Conservation (phyloP, 164 flowering plant species). For the Nelumbo lutea region DNA sequence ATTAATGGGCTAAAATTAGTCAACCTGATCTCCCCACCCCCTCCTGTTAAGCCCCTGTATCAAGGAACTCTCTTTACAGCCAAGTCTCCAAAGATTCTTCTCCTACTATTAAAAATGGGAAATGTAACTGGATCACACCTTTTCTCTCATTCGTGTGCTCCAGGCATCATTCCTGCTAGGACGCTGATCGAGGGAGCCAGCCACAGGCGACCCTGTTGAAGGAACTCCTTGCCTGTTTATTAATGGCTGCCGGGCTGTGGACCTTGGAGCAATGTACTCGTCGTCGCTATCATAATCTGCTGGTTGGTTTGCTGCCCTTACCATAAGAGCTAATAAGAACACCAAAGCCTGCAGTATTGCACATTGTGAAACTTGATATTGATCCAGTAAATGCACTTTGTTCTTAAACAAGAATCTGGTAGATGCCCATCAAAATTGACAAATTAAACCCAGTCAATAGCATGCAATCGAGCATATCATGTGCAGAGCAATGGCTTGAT, state of each 20-base stretch:
- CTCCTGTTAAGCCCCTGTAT: no score
- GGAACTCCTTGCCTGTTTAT: constrained; percentile 50
- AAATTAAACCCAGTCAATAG: not conserved
- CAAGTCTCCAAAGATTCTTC: not conserved
- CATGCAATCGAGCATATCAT: not conserved
- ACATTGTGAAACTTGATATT: no score
- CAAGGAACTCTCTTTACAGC: not conserved
- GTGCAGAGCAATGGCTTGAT: not conserved
- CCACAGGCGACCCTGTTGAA: constrained; percentile 59
- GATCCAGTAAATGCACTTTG: no score
- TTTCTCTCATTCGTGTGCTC: constrained; percentile 89
- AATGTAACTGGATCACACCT: constrained; percentile 33
- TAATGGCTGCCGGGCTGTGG: constrained; percentile 57
- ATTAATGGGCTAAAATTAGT: no score
- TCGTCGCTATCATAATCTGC: constrained; percentile 85
- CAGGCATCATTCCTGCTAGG: constrained; percentile 78
- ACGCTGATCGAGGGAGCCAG: constrained; percentile 58
- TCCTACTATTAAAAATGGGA: not conserved
- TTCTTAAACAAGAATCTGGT: no score
- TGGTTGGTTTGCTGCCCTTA: constrained; percentile 68
- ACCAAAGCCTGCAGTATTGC: constrained; percentile 54
- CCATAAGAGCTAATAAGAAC: constrained; percentile 61
- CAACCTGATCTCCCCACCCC: no score
- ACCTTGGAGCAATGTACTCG: constrained; percentile 54
- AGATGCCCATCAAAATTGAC: no score